phyloP scores from a whole-genome alignment of 2,329 filamentous ascomycete genomes.

The Botrytis paeoniae region DNA sequence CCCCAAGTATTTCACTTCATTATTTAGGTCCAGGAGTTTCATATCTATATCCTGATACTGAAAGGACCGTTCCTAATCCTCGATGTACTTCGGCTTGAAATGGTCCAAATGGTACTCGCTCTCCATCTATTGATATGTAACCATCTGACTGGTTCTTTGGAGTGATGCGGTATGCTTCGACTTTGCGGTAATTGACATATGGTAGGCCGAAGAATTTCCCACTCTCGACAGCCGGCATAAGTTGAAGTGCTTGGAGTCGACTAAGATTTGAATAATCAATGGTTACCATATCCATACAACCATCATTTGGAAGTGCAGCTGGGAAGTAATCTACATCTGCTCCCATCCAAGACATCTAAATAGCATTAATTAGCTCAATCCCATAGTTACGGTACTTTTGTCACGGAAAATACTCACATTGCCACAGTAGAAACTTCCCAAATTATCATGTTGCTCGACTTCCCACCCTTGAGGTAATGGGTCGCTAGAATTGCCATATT shows the following conservation, averaged over 20 bases:
- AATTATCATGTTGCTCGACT: conserved; percentile 64
- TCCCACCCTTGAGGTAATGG: conserved; percentile 73
- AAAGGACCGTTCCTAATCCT: conserved; percentile 67
- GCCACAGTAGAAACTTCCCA: conserved; percentile 88
- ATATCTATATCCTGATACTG: conserved; percentile 12
- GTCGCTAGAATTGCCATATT: conserved; percentile 74
- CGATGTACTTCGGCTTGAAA: conserved; percentile 86
- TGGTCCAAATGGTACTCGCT: conserved; percentile 76
- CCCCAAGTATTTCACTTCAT: background rate
- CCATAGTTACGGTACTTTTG: background rate
- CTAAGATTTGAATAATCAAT: conserved; percentile 68
- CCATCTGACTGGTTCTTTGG: conserved; percentile 68
- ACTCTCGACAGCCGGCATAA: conserved; percentile 67
- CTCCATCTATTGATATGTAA: conserved; percentile 89
- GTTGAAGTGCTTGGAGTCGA: conserved; percentile 59
- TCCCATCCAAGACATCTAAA: conserved; percentile 80
- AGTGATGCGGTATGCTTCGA: conserved; percentile 75
- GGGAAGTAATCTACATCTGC: conserved; percentile 82
- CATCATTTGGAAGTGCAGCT: conserved; percentile 75
- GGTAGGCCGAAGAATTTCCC: conserved; percentile 74
- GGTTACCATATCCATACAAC: conserved; percentile 76
- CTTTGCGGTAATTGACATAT: conserved; percentile 74
- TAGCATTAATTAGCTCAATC: background rate
- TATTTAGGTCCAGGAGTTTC: conserved; percentile 9
- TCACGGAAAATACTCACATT: conserved; percentile 58